Percentiles rank a stretch among this genome's conserved stretches.
Conservation (phyloP, 2,329 filamentous ascomycete genomes). For the Rutstroemia sp. region DNA sequence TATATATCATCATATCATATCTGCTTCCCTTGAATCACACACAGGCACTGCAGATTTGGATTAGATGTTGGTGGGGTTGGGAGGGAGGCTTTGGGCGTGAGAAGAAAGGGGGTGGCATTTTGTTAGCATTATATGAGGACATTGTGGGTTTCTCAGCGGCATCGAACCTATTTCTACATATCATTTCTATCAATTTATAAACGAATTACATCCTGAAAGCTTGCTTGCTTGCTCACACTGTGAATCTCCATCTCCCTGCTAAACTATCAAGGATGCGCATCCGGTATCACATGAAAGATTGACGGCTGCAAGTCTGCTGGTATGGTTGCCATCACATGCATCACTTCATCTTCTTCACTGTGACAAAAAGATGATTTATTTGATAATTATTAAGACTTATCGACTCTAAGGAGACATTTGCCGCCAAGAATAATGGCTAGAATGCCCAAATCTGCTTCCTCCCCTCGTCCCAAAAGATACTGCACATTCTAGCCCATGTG, state of each 20-base stretch:
- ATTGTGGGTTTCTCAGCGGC: no score
- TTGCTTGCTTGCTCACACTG: no score
- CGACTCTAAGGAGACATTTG: constrained; percentile 6
- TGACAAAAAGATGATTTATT: background rate
- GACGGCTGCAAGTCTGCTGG: no score
- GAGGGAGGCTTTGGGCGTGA: background rate
- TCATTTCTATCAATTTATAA: no score
- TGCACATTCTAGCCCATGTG: background rate
- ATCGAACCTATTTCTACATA: no score
- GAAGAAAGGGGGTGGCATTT: background rate
- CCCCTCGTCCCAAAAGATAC: constrained; percentile 5
- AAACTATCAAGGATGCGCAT: no score
- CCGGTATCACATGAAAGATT: no score
- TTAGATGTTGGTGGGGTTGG: background rate
- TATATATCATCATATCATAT: background rate
- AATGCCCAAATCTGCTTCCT: constrained; percentile 8
- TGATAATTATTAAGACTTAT: constrained; percentile 6
- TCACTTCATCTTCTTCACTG: background rate
- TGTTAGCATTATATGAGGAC: background rate
- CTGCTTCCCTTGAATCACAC: no score
- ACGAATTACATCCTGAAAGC: no score
- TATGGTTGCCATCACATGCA: background rate
- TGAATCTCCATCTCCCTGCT: no score
- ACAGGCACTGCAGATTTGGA: background rate
- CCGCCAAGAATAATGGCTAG: constrained; percentile 7